Base-by-base conservation (phyloP, 495 filamentous ascomycete species). In the Pyrenula massariospora region DNA sequence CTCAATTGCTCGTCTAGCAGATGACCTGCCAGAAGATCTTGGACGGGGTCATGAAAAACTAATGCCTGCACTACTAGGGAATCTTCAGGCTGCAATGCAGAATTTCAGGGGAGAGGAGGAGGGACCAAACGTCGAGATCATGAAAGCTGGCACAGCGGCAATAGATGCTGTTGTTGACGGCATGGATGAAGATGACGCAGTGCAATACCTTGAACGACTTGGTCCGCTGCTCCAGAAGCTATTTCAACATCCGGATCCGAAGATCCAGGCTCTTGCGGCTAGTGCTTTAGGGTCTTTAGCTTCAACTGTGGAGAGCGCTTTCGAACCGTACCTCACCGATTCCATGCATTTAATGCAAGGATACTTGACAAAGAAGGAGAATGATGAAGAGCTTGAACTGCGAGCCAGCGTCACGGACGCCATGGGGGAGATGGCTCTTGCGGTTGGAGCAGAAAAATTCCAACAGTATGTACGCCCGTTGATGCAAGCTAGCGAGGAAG, bases 161-260 rank as follows among this genome's bases (percentile, higher is more conserved):
- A 82, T 98, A 54, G 93, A 97, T 63, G 86, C 91, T 25, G 80
- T 97, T 36, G 86, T 92, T 42, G 88, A 95, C 53, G 93, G 91
- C 25, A 74, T 98, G n/a, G 88, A 91, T 20, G 77, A 84, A 60
- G 87, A 88, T 55, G 83, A 90, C 59, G 88, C 93, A 66, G 79
- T 82, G 53, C 75, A 76, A 54, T 96, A 98, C 68, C 85, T 93
- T 55, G 77, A 80, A 24, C 84, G 89, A 63, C 78, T 98, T 24
- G 84, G 96, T 52, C 84, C 85, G 52, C 86, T 91, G 55, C 80
- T 97, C 57, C 91, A 85, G 67, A 76, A 77, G 53, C 84, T 98
- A 23, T 83, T 96, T 67, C 71, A 80, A 59, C 84, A 92, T 65
- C 81, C 85, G 10, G 89, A 97, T 67, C 84, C 85, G 71, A 94